Conservation (phyloP, 2,329 filamentous ascomycete species). For the Didymellaceae sp. region DNA sequence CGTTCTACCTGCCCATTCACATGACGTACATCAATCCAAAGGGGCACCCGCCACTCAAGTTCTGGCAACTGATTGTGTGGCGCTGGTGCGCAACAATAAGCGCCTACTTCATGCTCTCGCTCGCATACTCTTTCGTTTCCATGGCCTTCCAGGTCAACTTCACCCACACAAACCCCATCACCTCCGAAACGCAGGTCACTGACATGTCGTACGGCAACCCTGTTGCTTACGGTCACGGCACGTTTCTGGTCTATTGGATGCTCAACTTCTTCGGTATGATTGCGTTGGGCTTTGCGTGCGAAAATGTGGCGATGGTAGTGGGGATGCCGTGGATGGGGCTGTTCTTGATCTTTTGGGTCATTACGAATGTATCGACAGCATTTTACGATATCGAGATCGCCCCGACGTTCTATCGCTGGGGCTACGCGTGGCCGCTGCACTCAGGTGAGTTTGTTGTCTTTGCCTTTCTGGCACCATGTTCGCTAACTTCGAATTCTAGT, state of each 20-base stretch:
- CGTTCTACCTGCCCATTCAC: slow-evolving; percentile 70
- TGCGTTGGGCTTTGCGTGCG: slow-evolving; percentile 67
- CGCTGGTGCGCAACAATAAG: slow-evolving; percentile 62
- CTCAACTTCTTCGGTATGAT: slow-evolving; percentile 69
- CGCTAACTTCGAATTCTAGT: slow-evolving; percentile 46
- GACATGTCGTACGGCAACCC: slow-evolving; percentile 51
- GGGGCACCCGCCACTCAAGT: slow-evolving; percentile 64
- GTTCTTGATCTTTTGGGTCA: slow-evolving; percentile 73
- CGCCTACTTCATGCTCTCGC: slow-evolving; percentile 67
- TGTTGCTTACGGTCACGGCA: slow-evolving; percentile 62
- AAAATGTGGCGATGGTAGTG: slow-evolving; percentile 69
- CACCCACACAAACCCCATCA: slow-evolving; percentile 49
- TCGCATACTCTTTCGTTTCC: slow-evolving; percentile 69
- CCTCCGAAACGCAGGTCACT: slow-evolving; percentile 53
- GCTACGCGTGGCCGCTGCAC: slow-evolving; percentile 69
- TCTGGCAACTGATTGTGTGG: slow-evolving; percentile 65
- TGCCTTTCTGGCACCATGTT: slow-evolving; percentile 19
- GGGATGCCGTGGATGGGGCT: slow-evolving; percentile 66
- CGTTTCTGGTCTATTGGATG: slow-evolving; percentile 69
- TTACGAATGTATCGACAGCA: slow-evolving; percentile 66
- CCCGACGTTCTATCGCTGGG: slow-evolving; percentile 66
- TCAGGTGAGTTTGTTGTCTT: slow-evolving; percentile 49
- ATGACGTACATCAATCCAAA: slow-evolving; percentile 63
- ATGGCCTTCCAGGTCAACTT: slow-evolving; percentile 70
- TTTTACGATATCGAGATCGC: slow-evolving; percentile 67